phyloP scores from a whole-genome alignment of 495 filamentous ascomycete genomes.

The Achaetomiella virescens region DNA sequence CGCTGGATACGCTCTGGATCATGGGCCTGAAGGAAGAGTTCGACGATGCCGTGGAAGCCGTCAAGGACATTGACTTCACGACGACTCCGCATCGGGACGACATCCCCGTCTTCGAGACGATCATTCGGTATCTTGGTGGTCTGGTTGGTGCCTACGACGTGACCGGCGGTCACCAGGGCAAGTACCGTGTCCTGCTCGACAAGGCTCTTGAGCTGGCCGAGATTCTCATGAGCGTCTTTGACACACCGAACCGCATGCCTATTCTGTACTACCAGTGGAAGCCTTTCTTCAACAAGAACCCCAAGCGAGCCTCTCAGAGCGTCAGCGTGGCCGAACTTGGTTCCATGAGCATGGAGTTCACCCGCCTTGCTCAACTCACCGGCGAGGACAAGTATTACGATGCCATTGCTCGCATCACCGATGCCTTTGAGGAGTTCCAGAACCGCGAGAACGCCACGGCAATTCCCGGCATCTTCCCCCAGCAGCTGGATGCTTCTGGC shows the following conservation, averaged over 20 bases:
- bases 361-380: constrained; percentile 85
- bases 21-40: constrained; percentile 91
- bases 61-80: constrained; percentile 84
- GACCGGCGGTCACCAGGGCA: constrained; percentile 46
- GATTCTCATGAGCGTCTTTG: constrained; percentile 84
- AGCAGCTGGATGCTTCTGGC: constrained; percentile 64
- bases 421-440: constrained; percentile 78
- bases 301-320: constrained; percentile 56
- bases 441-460: constrained; percentile 51
- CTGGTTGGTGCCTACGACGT: constrained; percentile 80
- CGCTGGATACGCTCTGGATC: constrained; percentile 93
- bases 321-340: constrained; percentile 80
- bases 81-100: constrained; percentile 51
- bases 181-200: constrained; percentile 62
- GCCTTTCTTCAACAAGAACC: constrained; percentile 56
- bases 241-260: constrained; percentile 96
- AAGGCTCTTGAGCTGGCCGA: constrained; percentile 88
- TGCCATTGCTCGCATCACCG: constrained; percentile 84
- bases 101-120: constrained; percentile 83
- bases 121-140: constrained; percentile 81
- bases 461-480: constrained; percentile 80
- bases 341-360: constrained; percentile 90
- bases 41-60: constrained; percentile 69
- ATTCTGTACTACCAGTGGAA: constrained; percentile 80
- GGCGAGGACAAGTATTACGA: constrained; percentile 87